These are phyloP conservation scores for Xylariomycetidae sp. DNA, from an alignment of 2,329 filamentous ascomycete genomes.

Conservation along the genomic window DNA sequence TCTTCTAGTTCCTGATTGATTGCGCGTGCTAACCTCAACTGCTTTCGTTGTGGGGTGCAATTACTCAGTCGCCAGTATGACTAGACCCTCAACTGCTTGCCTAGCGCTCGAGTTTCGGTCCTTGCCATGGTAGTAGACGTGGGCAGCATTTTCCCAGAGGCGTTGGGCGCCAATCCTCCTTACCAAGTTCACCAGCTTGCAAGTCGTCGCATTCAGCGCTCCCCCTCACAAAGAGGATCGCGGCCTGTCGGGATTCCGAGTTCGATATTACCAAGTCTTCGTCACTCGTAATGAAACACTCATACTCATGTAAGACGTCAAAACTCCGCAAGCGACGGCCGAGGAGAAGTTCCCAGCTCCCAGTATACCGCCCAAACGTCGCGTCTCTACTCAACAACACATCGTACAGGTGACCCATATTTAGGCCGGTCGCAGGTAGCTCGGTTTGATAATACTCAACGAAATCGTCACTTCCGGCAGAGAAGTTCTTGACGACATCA, in stretches of 20 bases:
- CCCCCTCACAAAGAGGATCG: constrained; percentile 16
- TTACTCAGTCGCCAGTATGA: too few relatives aligned
- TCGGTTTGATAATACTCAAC: constrained; percentile 17
- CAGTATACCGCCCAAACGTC: constrained; percentile 14
- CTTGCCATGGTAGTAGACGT: too few relatives aligned
- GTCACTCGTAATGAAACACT: constrained; percentile 16
- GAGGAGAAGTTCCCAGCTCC: constrained; percentile 16
- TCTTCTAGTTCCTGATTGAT: too few relatives aligned
- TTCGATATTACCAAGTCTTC: constrained; percentile 12
- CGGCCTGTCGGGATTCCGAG: constrained; percentile 12
- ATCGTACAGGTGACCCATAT: constrained; percentile 18
- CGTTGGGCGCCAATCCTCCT: too few relatives aligned
- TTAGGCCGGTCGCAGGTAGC: constrained; percentile 13
- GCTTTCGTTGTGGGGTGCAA: too few relatives aligned
- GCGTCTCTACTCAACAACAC: constrained; percentile 14
- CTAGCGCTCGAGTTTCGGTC: too few relatives aligned
- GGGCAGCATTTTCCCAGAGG: too few relatives aligned
- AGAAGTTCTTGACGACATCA: constrained; percentile 14
- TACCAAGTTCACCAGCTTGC: too few relatives aligned
- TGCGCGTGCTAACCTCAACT: too few relatives aligned
- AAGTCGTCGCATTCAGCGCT: constrained; percentile 4
- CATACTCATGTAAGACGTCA: constrained; percentile 14
- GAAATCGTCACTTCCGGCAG: constrained; percentile 7
- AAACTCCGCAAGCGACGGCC: constrained; percentile 14
- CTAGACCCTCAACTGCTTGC: too few relatives aligned